Percentiles rank a stretch among this genome's conserved stretches.
Conservation (phyloP, 768 basidiomycete species). For the Tricholoma terreum region DNA sequence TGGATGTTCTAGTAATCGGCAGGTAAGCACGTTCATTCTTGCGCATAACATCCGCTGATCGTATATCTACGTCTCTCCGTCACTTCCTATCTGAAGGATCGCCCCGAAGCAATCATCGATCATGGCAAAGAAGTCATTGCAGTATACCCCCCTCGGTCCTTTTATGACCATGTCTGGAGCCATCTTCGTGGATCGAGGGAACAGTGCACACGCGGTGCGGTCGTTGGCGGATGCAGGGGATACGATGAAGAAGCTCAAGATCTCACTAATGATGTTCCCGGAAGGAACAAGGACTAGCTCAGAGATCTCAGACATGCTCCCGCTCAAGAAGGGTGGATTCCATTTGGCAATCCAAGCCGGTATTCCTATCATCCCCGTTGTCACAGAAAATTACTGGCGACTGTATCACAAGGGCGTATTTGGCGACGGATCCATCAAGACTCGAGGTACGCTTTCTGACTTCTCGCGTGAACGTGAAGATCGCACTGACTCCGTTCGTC, state of each 20-base stretch:
- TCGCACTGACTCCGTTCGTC: not conserved
- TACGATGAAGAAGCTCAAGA: slow-evolving; percentile 63
- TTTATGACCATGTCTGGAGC: slow-evolving; percentile 89
- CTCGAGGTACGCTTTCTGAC: slow-evolving; percentile 61
- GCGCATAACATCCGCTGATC: slow-evolving; percentile 9
- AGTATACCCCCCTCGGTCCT: slow-evolving; percentile 85
- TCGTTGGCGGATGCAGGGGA: slow-evolving; percentile 77
- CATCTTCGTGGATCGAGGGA: slow-evolving; percentile 88
- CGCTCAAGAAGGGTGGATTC: slow-evolving; percentile 98
- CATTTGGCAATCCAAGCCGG: slow-evolving; percentile 90
- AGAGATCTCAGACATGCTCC: slow-evolving; percentile 63
- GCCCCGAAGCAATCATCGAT: slow-evolving; percentile 83
- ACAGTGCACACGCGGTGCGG: slow-evolving; percentile 66
- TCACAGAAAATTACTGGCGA: slow-evolving; percentile 91
- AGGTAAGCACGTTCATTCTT: slow-evolving; percentile 48
- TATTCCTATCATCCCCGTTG: slow-evolving; percentile 88
- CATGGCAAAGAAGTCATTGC: slow-evolving; percentile 90
- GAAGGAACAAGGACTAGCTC: slow-evolving; percentile 88
- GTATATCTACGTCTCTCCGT: not conserved
- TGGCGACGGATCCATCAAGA: slow-evolving; percentile 69
- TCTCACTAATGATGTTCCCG: slow-evolving; percentile 92
- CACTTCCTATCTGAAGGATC: slow-evolving; percentile 44
- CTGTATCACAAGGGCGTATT: slow-evolving; percentile 80
- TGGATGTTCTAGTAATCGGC: slow-evolving; percentile 82
- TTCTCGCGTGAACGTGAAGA: not conserved